Evolutionary conservation across 163 green algal genomes (phyloP).

Genomic region (Chlorella variabilis): DNA sequence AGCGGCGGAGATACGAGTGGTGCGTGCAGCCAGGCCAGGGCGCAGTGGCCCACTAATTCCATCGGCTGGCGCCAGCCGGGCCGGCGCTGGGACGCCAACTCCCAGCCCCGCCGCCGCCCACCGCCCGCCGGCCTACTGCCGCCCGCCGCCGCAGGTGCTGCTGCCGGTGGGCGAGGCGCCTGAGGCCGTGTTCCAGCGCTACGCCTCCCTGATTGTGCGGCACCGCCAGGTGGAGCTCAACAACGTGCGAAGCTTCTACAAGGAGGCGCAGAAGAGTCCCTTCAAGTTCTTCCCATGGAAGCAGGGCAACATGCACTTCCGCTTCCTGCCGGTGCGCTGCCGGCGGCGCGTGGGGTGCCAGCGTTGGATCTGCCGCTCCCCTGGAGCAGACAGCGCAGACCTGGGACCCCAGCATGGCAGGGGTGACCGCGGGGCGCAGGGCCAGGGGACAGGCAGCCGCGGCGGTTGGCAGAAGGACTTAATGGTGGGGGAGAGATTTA

Average conservation of each 20-base stretch:
- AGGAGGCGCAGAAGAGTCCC: constrained; percentile 71
- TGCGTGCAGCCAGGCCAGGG: constrained; percentile 49
- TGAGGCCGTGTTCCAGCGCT: constrained; percentile 64
- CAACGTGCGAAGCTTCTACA: constrained; percentile 71
- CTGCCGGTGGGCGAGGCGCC: constrained; percentile 75
- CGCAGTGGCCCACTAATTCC: too few relatives aligned
- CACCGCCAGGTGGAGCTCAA: constrained; percentile 69
- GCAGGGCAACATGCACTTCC: constrained; percentile 80
- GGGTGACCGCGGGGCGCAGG: too few relatives aligned
- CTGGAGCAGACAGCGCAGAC: too few relatives aligned
- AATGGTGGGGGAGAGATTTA: too few relatives aligned
- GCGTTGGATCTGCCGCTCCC: not conserved
- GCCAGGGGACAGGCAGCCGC: too few relatives aligned
- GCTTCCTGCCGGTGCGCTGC: constrained; percentile 62
- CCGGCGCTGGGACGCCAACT: not conserved
- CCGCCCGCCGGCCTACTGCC: not conserved
- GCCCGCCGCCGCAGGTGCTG: constrained; percentile 63
- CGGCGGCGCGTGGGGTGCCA: not conserved
- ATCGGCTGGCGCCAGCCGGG: too few relatives aligned
- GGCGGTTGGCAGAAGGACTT: too few relatives aligned
- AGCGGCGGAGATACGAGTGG: constrained; percentile 70
- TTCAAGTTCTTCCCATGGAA: constrained; percentile 83
- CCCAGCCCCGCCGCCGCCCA: too few relatives aligned
- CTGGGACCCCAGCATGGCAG: too few relatives aligned
- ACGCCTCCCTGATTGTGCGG: constrained; percentile 61